phyloP scores from a whole-genome alignment of 2,329 filamentous ascomycete species.

The Didymosphaeria variabile region DNA sequence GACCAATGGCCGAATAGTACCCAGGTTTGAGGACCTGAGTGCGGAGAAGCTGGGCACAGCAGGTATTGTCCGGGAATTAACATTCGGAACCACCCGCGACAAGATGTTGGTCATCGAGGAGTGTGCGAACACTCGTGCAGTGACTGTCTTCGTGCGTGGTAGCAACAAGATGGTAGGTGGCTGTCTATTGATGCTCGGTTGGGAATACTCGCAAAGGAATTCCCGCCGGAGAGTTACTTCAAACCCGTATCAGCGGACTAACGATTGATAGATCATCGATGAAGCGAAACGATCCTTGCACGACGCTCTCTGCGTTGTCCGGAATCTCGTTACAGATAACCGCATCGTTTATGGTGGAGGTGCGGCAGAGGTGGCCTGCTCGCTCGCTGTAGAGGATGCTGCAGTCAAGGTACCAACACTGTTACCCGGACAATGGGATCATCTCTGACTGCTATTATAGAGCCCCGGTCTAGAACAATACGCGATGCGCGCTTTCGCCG shows the following conservation, averaged over 20 bases:
- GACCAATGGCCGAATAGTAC: conserved; percentile 97
- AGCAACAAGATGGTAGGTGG: conserved; percentile 96
- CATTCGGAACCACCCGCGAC: conserved; percentile 95
- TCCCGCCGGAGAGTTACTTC: conserved; percentile 2
- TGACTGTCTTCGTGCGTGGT: conserved; percentile 94
- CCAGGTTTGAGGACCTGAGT: conserved; percentile 93
- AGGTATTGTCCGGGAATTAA: conserved; percentile 92
- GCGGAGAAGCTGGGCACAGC: conserved; percentile 90
- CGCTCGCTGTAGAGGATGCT: conserved; percentile 92
- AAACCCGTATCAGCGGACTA: conserved; percentile 8
- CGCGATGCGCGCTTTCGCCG: conserved; percentile 96
- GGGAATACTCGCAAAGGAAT: conserved; percentile 14
- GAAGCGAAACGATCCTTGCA: conserved; percentile 98
- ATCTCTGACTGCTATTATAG: conserved; percentile 49
- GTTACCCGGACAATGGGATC: not conserved
- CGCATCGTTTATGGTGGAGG: conserved; percentile 97
- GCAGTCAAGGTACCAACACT: conserved; percentile 72
- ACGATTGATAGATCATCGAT: conserved; percentile 81
- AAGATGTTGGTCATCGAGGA: conserved; percentile 99
- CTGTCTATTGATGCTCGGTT: conserved; percentile 14
- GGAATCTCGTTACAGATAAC: conserved; percentile 95
- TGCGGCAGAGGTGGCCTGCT: conserved; percentile 96
- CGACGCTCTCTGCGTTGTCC: conserved; percentile 95
- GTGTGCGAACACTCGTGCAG: conserved; percentile 95
- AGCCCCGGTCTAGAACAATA: conserved; percentile 98